These are phyloP conservation scores for Cercospora sesami DNA, from an alignment of 2,329 filamentous ascomycete genomes.

Conservation along the genomic window DNA sequence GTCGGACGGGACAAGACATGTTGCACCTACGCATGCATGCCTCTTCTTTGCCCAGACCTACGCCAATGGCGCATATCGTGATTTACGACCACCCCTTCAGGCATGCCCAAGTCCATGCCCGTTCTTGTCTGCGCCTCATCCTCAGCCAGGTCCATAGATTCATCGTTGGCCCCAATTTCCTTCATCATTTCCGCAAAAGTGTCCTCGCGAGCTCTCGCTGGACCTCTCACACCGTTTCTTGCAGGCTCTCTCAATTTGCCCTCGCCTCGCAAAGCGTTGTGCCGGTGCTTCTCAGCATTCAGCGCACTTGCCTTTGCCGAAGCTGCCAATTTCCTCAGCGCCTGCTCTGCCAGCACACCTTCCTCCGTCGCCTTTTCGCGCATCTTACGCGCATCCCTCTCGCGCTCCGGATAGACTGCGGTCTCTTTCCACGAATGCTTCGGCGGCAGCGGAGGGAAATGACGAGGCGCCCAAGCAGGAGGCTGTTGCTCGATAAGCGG, in stretches of 20 bases:
- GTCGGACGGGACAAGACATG: not conserved
- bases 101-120: slow-evolving; percentile 35
- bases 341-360: slow-evolving; percentile 64
- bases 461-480: slow-evolving; percentile 57
- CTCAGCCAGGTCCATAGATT: slow-evolving; percentile 39
- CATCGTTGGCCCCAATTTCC: slow-evolving; percentile 43
- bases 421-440: slow-evolving; percentile 65
- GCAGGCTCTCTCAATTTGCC: slow-evolving; percentile 29
- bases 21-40: slow-evolving; percentile 18
- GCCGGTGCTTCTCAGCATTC: slow-evolving; percentile 45
- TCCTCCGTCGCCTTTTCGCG: slow-evolving; percentile 64
- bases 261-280: slow-evolving; percentile 34
- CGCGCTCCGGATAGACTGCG: slow-evolving; percentile 58
- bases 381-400: slow-evolving; percentile 57
- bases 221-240: slow-evolving; percentile 32
- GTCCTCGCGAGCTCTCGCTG: slow-evolving; percentile 47
- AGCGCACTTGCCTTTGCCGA: slow-evolving; percentile 52
- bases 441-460: slow-evolving; percentile 64
- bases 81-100: slow-evolving; percentile 55
- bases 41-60: slow-evolving; percentile 34
- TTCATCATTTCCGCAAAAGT: slow-evolving; percentile 54
- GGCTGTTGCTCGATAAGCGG: slow-evolving; percentile 52
- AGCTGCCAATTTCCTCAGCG: slow-evolving; percentile 59
- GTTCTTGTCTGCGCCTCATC: slow-evolving; percentile 31
- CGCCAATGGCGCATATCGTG: slow-evolving; percentile 62